Percentiles rank a stretch among this genome's conserved stretches.
Evolutionary conservation across 2,329 filamentous ascomycete species (phyloP).

Genomic region (Scorias spongiosa): DNA sequence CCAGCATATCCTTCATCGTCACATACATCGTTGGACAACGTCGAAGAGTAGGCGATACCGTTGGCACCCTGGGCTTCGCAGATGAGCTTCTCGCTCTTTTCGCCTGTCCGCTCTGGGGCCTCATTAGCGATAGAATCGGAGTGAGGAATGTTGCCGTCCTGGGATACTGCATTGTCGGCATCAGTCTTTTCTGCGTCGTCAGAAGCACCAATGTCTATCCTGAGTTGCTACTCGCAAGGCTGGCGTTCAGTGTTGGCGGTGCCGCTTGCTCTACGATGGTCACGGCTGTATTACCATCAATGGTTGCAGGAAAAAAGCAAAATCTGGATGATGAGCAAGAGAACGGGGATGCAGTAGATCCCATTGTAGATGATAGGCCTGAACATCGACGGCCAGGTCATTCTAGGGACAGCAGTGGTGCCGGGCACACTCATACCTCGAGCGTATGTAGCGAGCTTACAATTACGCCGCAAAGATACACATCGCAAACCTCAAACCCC

Average conservation of each 20-base stretch:
- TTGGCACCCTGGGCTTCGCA: constrained; percentile 71
- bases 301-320: constrained; percentile 28
- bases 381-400: constrained; percentile 12
- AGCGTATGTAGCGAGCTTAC: constrained; percentile 62
- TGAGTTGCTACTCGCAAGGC: constrained; percentile 65
- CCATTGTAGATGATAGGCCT: constrained; percentile 7
- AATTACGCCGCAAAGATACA: constrained; percentile 48
- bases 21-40: constrained; percentile 67
- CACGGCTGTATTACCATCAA: constrained; percentile 73
- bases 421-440: constrained; percentile 43
- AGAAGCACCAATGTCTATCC: constrained; percentile 81
- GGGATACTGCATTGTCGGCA: constrained; percentile 68
- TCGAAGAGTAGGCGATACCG: constrained; percentile 59
- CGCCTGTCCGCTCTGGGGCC: constrained; percentile 66
- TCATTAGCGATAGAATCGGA: constrained; percentile 61
- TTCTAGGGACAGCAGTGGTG: constrained; percentile 19
- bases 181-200: constrained; percentile 66
- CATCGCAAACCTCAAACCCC: constrained; percentile 15
- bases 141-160: constrained; percentile 50
- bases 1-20: constrained; percentile 68
- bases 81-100: constrained; percentile 71
- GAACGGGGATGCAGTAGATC: constrained; percentile 7
- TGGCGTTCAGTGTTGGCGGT: constrained; percentile 80
- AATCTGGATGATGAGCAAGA: constrained; percentile 4
- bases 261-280: constrained; percentile 91